Conservation (phyloP, 352 stramenopile genomes). For the Globisporangium lucens region DNA sequence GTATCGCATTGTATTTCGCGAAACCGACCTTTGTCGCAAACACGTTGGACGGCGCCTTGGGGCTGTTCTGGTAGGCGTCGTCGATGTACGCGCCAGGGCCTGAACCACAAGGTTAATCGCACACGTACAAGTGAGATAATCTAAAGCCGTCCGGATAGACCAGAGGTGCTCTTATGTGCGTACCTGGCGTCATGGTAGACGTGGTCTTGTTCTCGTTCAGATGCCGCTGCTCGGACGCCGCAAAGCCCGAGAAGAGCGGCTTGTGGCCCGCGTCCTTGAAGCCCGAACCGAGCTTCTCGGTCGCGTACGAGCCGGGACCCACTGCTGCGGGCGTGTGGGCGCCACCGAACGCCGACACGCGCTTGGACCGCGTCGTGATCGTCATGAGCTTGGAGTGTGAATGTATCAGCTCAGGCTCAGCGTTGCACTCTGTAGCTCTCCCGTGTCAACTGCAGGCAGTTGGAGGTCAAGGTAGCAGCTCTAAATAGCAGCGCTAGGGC, state of each 20-base stretch:
- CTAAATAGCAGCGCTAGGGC: background rate
- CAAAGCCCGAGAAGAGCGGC: slow-evolving; percentile 66
- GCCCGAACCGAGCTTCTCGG: slow-evolving; percentile 47
- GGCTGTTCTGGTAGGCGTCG: slow-evolving; percentile 15
- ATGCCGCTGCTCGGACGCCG: slow-evolving; percentile 64
- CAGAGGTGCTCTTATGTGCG: background rate
- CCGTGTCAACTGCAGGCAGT: background rate
- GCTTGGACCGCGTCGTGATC: slow-evolving; percentile 78
- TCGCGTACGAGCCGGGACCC: slow-evolving; percentile 62
- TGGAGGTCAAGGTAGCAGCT: background rate
- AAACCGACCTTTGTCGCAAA: slow-evolving; percentile 56
- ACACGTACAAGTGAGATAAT: background rate
- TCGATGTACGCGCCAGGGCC: slow-evolving; percentile 59
- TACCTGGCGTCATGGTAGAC: slow-evolving; percentile 67
- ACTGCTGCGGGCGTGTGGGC: slow-evolving; percentile 47
- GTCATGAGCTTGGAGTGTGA: slow-evolving; percentile 34
- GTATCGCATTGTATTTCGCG: background rate
- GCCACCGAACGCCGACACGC: slow-evolving; percentile 53
- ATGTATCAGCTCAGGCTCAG: background rate
- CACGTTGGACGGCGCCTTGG: slow-evolving; percentile 42
- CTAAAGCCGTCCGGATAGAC: background rate
- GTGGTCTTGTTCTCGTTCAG: slow-evolving; percentile 79
- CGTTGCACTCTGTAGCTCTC: background rate
- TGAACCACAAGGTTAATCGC: slow-evolving; percentile 6
- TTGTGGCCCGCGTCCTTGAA: slow-evolving; percentile 32